Conservation (phyloP, 148 eudicot genomes). For the Rhododendron williamsianum region DNA sequence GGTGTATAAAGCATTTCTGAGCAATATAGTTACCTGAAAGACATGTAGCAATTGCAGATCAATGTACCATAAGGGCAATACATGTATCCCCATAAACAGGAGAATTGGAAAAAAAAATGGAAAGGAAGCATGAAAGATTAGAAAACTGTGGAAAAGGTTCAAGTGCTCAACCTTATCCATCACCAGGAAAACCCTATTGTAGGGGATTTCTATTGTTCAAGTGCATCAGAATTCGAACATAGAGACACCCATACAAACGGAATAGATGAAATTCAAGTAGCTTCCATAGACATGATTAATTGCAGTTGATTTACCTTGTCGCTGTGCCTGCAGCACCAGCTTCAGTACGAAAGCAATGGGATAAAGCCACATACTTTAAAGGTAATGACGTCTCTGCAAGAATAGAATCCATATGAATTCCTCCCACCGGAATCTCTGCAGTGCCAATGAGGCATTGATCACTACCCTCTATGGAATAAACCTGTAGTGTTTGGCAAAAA, state of each 20-base stretch:
- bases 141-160: background rate
- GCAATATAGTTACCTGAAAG: background rate
- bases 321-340: constrained; percentile 96
- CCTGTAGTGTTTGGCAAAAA: constrained; percentile 4
- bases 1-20: background rate
- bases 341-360: constrained; percentile 95
- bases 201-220: background rate
- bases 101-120: background rate
- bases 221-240: background rate
- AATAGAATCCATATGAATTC: constrained; percentile 23
- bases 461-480: constrained; percentile 10
- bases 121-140: background rate
- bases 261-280: background rate
- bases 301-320: constrained; percentile 47
- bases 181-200: background rate
- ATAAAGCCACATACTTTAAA: constrained; percentile 34
- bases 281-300: background rate
- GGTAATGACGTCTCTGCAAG: constrained; percentile 1
- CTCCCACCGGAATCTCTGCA: constrained; percentile 15
- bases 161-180: background rate
- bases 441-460: constrained; percentile 15
- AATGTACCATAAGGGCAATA: background rate
- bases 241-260: background rate
- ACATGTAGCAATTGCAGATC: background rate
- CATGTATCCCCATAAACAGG: background rate